Evolutionary conservation across 2,329 filamentous ascomycete genomes (phyloP).

Genomic region (Talaromyces marneffei): DNA sequence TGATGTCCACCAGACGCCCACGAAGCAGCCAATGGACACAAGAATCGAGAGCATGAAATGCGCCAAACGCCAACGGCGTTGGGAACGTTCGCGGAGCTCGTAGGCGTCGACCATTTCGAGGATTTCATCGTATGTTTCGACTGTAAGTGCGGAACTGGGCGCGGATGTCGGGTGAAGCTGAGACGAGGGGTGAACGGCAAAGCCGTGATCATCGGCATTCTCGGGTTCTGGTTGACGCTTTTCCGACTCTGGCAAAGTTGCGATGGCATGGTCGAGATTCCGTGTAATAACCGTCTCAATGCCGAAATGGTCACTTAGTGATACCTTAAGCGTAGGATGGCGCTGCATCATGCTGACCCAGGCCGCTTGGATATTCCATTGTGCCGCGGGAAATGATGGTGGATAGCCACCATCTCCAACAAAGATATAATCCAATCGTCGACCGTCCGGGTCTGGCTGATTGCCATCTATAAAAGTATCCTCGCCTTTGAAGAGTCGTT

Average conservation of each 20-base stretch:
- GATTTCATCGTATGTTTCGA: conserved; percentile 63
- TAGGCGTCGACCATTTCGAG: conserved; percentile 66
- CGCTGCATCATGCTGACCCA: conserved; percentile 74
- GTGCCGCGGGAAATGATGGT: conserved; percentile 26
- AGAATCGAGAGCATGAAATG: conserved; percentile 68
- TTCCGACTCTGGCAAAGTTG: conserved; percentile 6
- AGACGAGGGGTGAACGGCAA: conserved; percentile 3
- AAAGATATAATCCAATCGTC: conserved; percentile 93
- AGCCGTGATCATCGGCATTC: conserved; percentile 17
- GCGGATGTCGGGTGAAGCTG: conserved; percentile 14
- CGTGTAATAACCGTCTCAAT: conserved; percentile 68
- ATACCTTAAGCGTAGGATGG: conserved; percentile 75
- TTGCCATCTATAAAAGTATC: conserved; percentile 61
- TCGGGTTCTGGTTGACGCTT: conserved; percentile 13
- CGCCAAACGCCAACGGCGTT: conserved; percentile 63
- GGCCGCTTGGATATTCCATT: conserved; percentile 66
- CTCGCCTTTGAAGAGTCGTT: conserved; percentile 59
- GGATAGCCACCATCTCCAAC: conserved; percentile 52
- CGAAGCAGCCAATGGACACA: conserved; percentile 65
- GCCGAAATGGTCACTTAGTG: conserved; percentile 90
- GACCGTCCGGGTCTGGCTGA: conserved; percentile 66
- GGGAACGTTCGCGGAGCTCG: conserved; percentile 61
- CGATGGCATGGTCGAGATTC: not conserved
- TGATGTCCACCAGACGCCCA: conserved; percentile 76
- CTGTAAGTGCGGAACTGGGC: conserved; percentile 35